Evolutionary conservation across 2,329 filamentous ascomycete genomes (phyloP).

Genomic region (Penicillium thymicola): DNA sequence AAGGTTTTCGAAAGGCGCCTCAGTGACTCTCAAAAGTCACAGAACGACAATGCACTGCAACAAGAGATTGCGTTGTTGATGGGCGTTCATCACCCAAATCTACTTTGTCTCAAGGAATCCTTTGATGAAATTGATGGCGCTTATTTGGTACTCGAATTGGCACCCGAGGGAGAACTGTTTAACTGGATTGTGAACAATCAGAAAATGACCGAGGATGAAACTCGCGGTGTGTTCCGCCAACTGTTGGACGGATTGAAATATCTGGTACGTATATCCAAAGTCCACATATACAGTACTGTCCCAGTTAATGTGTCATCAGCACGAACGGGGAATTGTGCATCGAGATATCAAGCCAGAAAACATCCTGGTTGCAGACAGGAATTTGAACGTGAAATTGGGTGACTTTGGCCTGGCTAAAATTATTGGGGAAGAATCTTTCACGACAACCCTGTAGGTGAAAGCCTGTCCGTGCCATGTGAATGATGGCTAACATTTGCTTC

Average conservation of each 20-base stretch:
- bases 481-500: constrained; percentile 22
- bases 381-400: constrained; percentile 83
- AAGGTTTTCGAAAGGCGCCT: constrained; percentile 89
- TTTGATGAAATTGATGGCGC: constrained; percentile 90
- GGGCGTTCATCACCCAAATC: constrained; percentile 92
- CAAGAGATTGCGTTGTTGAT: constrained; percentile 96
- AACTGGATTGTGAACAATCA: constrained; percentile 90
- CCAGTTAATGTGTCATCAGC: constrained; percentile 54
- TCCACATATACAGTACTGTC: neutral
- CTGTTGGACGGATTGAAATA: constrained; percentile 94
- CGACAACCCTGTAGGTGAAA: constrained; percentile 71
- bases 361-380: constrained; percentile 81
- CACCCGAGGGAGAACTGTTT: constrained; percentile 90
- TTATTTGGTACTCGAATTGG: constrained; percentile 86
- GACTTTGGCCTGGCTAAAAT: constrained; percentile 98
- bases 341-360: constrained; percentile 98
- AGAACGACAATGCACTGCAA: constrained; percentile 73
- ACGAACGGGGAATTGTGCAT: constrained; percentile 95
- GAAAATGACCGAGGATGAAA: constrained; percentile 79
- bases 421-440: constrained; percentile 97
- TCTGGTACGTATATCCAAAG: constrained; percentile 60
- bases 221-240: constrained; percentile 83
- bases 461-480: neutral
- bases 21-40: constrained; percentile 77
- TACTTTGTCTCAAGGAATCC: constrained; percentile 90